phyloP scores from a whole-genome alignment of 148 eudicot genomes.

The Camellia sinensis region DNA sequence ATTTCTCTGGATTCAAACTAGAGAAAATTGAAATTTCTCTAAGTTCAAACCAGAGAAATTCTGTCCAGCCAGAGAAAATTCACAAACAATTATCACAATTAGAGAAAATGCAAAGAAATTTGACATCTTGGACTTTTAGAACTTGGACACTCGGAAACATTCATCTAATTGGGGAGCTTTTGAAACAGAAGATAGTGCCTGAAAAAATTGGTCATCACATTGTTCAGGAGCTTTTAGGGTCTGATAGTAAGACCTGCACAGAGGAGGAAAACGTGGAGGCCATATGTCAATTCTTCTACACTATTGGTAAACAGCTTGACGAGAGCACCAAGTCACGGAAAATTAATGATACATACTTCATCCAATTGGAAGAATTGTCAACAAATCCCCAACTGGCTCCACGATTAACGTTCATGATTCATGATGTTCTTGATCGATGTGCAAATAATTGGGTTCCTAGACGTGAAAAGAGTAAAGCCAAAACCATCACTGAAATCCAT shows the following conservation, averaged over 20 bases:
- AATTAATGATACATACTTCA: conserved; percentile 65
- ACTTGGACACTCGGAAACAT: conserved; percentile 99
- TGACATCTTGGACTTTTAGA: no score
- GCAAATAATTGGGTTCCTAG: conserved; percentile 83
- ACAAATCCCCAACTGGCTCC: conserved; percentile 62
- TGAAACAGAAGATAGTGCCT: conserved; percentile 97
- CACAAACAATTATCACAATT: no score
- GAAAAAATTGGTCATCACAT: conserved; percentile 97
- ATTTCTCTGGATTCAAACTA: no score
- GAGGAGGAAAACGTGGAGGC: conserved; percentile 96
- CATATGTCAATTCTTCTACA: conserved; percentile 78
- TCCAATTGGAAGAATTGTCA: conserved; percentile 63
- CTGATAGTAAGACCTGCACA: conserved; percentile 73
- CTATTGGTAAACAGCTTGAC: conserved; percentile 94
- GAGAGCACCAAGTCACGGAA: conserved; percentile 71
- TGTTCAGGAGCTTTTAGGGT: conserved; percentile 88
- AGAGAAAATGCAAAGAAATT: no score
- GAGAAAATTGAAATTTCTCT: no score
- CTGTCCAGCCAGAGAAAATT: no score
- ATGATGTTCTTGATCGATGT: conserved; percentile 74
- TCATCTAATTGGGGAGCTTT: conserved; percentile 95
- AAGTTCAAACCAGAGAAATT: no score
- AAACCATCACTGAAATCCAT: conserved; percentile 79
- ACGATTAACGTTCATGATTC: conserved; percentile 82
- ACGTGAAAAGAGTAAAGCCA: conserved; percentile 97